These are phyloP conservation scores for Coniosporium apollinis DNA, from an alignment of 495 filamentous ascomycete genomes.

Conservation along the genomic window DNA sequence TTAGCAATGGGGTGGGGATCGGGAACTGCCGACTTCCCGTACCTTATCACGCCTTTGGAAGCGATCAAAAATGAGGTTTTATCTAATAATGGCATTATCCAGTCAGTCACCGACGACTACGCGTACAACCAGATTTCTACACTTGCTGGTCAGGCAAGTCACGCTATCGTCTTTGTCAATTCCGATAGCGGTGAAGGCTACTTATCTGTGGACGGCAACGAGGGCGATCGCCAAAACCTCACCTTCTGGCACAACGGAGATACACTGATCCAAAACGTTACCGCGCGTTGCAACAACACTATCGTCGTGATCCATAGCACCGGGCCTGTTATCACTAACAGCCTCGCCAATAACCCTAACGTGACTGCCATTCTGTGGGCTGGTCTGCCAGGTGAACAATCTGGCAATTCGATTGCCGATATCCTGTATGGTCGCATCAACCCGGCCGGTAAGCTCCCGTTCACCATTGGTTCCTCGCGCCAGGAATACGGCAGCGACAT, in stretches of 20 bases:
- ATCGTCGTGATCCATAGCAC: conserved; percentile 77
- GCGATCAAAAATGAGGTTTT: conserved; percentile 60
- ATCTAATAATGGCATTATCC: conserved; percentile 42
- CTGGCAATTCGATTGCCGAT: conserved; percentile 73
- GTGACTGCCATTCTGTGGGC: conserved; percentile 86
- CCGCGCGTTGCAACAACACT: conserved; percentile 66
- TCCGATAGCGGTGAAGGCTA: conserved; percentile 74
- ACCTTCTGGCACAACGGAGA: conserved; percentile 77
- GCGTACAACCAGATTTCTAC: conserved; percentile 38
- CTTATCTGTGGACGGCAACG: conserved; percentile 65
- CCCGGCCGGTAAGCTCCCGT: conserved; percentile 70
- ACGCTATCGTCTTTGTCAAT: conserved; percentile 75
- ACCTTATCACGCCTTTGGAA: conserved; percentile 67
- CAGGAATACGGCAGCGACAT: conserved; percentile 61
- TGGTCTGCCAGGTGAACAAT: conserved; percentile 82
- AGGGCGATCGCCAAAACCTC: conserved; percentile 79
- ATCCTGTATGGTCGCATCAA: conserved; percentile 81
- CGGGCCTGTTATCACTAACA: conserved; percentile 59
- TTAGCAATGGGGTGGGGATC: conserved; percentile 86
- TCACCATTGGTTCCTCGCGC: conserved; percentile 63
- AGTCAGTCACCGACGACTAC: conserved; percentile 59
- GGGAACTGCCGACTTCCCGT: conserved; percentile 74
- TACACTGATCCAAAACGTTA: conserved; percentile 55
- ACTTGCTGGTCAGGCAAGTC: conserved; percentile 46
- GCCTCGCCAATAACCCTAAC: conserved; percentile 65